A percentile compares a stretch with the other conserved stretches of the same genome.
These are phyloP conservation scores for Crepidotus variabilis DNA, from an alignment of 768 basidiomycete species.

Conservation along the genomic window DNA sequence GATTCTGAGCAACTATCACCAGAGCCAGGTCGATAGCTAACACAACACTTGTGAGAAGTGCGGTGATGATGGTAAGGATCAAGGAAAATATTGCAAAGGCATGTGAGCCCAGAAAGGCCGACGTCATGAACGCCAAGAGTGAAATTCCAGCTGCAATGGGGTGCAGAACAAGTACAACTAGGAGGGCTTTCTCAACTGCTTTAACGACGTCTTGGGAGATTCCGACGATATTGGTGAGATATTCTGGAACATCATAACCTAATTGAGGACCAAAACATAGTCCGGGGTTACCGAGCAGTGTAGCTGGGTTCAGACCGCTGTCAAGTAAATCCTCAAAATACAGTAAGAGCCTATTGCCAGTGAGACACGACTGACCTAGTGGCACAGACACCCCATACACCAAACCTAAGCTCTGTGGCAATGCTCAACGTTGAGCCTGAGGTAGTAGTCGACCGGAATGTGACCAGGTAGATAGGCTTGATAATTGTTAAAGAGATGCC, in stretches of 20 bases:
- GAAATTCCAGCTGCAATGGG: constrained; percentile 61
- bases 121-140: constrained; percentile 45
- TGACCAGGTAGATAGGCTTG: constrained; percentile 61
- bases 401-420: constrained; percentile 64
- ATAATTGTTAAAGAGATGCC: constrained; percentile 75
- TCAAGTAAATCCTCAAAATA: constrained; percentile 23
- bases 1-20: constrained; percentile 45
- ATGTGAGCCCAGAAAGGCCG: constrained; percentile 60
- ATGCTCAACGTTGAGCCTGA: constrained; percentile 40
- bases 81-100: constrained; percentile 53
- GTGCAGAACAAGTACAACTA: constrained; percentile 64
- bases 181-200: constrained; percentile 45
- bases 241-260: constrained; percentile 62
- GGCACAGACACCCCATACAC: constrained; percentile 83
- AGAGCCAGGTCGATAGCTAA: constrained; percentile 63
- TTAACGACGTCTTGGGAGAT: constrained; percentile 41
- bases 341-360: no score
- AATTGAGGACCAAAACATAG: constrained; percentile 61
- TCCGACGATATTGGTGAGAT: constrained; percentile 36
- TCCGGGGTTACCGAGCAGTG: constrained; percentile 34
- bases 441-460: constrained; percentile 32
- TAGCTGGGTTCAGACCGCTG: constrained; percentile 27
- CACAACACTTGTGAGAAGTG: constrained; percentile 49
- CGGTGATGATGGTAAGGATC: constrained; percentile 52
- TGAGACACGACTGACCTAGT: constrained; percentile 39